Percentiles rank a stretch among this genome's conserved stretches.
Conservation (phyloP, 306 rosid genomes). For the Acacia melanoxylon region DNA sequence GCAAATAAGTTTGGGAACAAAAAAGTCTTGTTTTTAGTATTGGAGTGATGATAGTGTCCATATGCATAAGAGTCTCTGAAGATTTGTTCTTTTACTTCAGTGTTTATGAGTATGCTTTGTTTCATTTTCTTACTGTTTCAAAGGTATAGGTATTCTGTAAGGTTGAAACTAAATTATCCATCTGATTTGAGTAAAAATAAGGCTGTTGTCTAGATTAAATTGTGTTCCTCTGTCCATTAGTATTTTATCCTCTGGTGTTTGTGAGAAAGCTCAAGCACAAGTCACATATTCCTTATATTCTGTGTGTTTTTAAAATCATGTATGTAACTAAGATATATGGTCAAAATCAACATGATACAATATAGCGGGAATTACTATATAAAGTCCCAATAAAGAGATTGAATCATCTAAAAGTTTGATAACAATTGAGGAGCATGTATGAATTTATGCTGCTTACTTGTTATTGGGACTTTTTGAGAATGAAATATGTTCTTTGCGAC, state of each 20-base stretch:
- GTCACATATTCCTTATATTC: background rate
- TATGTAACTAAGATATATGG: background rate
- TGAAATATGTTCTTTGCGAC: too few relatives aligned
- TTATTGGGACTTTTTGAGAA: too few relatives aligned
- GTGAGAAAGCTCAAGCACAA: background rate
- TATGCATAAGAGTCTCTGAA: background rate
- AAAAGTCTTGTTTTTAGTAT: background rate
- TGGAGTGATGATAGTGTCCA: background rate
- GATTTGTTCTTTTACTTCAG: background rate
- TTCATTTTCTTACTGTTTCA: background rate
- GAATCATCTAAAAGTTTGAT: too few relatives aligned
- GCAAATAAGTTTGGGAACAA: background rate
- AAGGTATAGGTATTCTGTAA: background rate
- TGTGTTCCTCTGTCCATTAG: constrained; percentile 5
- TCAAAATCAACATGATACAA: background rate
- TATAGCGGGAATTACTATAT: too few relatives aligned
- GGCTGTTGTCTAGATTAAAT: background rate
- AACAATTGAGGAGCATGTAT: too few relatives aligned
- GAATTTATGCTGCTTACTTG: rapidly evolving
- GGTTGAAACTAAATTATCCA: background rate
- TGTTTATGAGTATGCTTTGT: background rate
- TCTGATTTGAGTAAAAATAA: background rate
- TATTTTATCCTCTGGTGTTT: background rate
- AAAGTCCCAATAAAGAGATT: too few relatives aligned
- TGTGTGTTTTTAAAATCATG: background rate